Evolutionary conservation across 2,329 filamentous ascomycete species (phyloP), one percentile per base, ranked within the genome.

Genomic region (Plenodomus tracheiphilus): DNA sequence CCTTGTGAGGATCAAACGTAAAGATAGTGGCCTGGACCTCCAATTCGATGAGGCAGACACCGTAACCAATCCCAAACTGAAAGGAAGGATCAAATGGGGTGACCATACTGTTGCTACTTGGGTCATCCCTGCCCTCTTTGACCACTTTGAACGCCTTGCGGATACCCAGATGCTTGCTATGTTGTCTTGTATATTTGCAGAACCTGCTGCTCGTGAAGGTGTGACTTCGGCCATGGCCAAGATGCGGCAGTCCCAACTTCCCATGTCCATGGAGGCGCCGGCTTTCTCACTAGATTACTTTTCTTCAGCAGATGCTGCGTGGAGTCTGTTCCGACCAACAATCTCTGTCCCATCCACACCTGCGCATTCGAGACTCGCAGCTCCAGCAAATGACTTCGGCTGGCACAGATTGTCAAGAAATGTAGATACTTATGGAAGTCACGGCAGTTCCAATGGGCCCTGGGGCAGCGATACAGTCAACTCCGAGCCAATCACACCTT

Each of bases 161-260:
- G 83, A 87, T 64, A 73, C 84, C 1, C 84, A 86, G 62, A 85
- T 85, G 81, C 75, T 86, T 28, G 84, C 82, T n/a, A 84, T 84
- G 79, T 69, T 86, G 32, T 83, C 84, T 3, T 85, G 82, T 54
- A 75, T 86, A 28, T 77, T 86, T 45, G 71, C 77, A 13, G 77
- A 82, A 58, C 75, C 79, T 17, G 75, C 71, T 46, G 69, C 70
- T 9, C 66, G 65, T 32, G 68, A 77, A 51, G 69, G 70, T 11
- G 72, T 75, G 32, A 70, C 69, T 19, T 69, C 62, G 19, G 61
- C 70, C 3, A 70, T 73, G 62, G 62, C 68, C 16, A 71, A 65
- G 39, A 66, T 66, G 54, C 61, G 62, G 46, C 64, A 70, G 39
- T 64, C 67, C 15, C 61, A 71, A 39, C 56, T 72, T 34, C 66